These are phyloP conservation scores for Tolypocladium tundrense DNA, from an alignment of 2,329 filamentous ascomycete species.

Conservation along the genomic window DNA sequence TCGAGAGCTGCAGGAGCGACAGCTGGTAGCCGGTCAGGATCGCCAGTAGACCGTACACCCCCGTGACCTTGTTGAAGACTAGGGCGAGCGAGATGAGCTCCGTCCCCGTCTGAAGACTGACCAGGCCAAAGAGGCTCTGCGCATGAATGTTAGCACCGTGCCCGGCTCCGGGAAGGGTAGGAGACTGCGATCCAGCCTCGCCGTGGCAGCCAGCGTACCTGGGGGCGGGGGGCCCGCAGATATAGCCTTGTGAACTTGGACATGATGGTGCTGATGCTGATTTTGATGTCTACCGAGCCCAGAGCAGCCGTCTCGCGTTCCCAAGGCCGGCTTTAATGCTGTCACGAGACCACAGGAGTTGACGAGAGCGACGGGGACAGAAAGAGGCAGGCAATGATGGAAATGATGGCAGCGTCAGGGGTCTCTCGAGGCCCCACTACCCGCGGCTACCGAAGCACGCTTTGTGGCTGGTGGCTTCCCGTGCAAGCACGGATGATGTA, in stretches of 20 bases:
- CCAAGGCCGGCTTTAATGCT: not conserved
- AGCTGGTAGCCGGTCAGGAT: slow-evolving; percentile 79
- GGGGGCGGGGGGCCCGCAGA: slow-evolving; percentile 27
- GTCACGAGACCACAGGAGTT: not conserved
- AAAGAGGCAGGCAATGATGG: not conserved
- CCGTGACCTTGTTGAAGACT: slow-evolving; percentile 85
- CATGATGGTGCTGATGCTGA: slow-evolving; percentile 13
- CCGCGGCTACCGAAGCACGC: not conserved
- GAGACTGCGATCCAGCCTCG: not conserved
- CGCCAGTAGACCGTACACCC: slow-evolving; percentile 81
- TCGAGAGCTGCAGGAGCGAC: slow-evolving; percentile 73
- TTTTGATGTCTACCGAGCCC: not conserved
- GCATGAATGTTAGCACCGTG: slow-evolving; percentile 7
- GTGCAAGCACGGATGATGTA: not conserved
- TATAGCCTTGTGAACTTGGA: slow-evolving; percentile 25
- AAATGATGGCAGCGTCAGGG: not conserved
- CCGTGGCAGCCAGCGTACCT: slow-evolving; percentile 19
- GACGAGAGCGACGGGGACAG: not conserved
- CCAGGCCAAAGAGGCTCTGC: slow-evolving; percentile 75
- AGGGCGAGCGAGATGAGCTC: slow-evolving; percentile 76
- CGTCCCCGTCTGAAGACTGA: slow-evolving; percentile 77
- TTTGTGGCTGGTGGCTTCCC: not conserved
- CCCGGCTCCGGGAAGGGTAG: not conserved
- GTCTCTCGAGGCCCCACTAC: not conserved
- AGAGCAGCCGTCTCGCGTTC: not conserved